phyloP scores from a whole-genome alignment of 192 early-diverging fungal species.

The Coemansia sp. region DNA sequence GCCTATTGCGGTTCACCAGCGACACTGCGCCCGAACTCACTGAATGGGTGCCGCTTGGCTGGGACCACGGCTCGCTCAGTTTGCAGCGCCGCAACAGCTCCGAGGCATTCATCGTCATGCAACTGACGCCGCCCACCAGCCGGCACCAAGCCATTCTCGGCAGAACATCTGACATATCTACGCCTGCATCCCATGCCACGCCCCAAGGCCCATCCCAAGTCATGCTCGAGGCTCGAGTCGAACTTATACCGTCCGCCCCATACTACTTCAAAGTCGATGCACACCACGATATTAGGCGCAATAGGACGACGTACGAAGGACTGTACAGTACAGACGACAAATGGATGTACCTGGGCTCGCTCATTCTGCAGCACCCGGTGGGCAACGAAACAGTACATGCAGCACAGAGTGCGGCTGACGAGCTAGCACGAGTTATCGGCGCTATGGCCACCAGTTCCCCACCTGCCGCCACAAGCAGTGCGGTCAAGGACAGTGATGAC shows the following conservation, averaged over 20 bases:
- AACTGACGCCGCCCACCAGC: conserved; percentile 30
- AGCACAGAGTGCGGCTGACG: background rate
- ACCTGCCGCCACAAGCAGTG: background rate
- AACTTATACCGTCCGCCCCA: conserved; percentile 11
- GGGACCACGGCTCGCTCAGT: conserved; percentile 34
- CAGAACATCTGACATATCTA: conserved; percentile 10
- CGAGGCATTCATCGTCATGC: conserved; percentile 22
- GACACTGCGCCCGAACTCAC: conserved; percentile 32
- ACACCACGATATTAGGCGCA: conserved; percentile 36
- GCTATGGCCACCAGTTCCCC: background rate
- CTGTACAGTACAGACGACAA: conserved; percentile 32
- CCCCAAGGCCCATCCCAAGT: conserved; percentile 25
- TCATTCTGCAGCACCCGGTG: conserved; percentile 41
- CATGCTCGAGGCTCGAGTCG: conserved; percentile 20
- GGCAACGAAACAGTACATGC: background rate
- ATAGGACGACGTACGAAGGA: conserved; percentile 46
- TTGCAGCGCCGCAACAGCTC: conserved; percentile 26
- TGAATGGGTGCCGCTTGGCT: conserved; percentile 42
- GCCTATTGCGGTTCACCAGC: conserved; percentile 37
- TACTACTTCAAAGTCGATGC: conserved; percentile 50
- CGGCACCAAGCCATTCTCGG: conserved; percentile 24
- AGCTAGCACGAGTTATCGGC: background rate
- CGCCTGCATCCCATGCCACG: conserved; percentile 16
- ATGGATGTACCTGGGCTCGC: conserved; percentile 46
- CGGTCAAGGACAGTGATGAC: background rate